Evolutionary conservation across 179 eudicot genomes (phyloP).

Genomic region (Silene vulgaris): DNA sequence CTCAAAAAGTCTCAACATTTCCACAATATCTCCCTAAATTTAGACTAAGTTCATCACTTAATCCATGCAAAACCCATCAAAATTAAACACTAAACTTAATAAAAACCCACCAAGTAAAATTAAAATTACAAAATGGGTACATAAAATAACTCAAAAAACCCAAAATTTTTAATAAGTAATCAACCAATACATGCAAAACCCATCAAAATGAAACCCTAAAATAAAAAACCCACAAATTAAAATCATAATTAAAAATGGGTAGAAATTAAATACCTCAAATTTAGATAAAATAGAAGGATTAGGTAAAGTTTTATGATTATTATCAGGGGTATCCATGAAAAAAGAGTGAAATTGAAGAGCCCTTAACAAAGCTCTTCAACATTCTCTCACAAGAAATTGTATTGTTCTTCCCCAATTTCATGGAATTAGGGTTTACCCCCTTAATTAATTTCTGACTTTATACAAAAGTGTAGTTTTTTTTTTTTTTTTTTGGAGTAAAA

Average conservation of each 20-base stretch:
- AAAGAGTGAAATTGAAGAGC: conserved; percentile 16
- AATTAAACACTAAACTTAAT: neutral
- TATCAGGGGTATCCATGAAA: conserved; percentile 34
- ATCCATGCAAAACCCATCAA: neutral
- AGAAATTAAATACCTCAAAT: conserved; percentile 29
- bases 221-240: neutral
- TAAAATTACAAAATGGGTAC: neutral
- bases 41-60: neutral
- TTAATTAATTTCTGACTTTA: neutral
- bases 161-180: no score
- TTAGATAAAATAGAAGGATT: conserved; percentile 23
- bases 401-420: conserved; percentile 20
- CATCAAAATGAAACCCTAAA: conserved; percentile 11
- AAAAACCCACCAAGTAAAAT: neutral
- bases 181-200: neutral
- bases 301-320: conserved; percentile 9
- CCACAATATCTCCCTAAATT: conserved; percentile 1
- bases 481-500: neutral
- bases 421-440: neutral
- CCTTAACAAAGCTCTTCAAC: conserved; percentile 27
- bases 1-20: neutral
- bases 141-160: conserved; percentile 26
- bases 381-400: conserved; percentile 20
- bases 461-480: neutral
- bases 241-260: neutral